Conservation (phyloP, 352 stramenopile genomes). For the Pythium periplocum region DNA sequence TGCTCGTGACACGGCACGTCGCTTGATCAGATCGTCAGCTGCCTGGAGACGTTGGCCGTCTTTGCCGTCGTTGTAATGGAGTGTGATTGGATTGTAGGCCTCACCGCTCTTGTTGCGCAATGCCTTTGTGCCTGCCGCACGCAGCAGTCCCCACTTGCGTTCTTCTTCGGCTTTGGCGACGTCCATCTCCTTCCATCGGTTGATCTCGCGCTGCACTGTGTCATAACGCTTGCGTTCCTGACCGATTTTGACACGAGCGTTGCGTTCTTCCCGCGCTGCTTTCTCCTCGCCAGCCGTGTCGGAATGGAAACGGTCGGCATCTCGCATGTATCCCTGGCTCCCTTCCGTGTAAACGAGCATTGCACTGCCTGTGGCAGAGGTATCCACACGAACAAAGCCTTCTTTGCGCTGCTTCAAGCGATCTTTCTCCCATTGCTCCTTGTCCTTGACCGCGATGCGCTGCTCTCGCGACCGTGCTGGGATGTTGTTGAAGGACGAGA, state of each 20-base stretch:
- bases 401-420: conserved; percentile 59
- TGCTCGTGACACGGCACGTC: conserved; percentile 67
- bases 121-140: conserved; percentile 70
- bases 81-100: conserved; percentile 84
- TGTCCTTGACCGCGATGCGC: conserved; percentile 63
- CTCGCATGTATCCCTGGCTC: conserved; percentile 75
- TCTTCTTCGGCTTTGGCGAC: conserved; percentile 54
- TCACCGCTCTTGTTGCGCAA: conserved; percentile 83
- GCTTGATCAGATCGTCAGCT: conserved; percentile 64
- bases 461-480: conserved; percentile 59
- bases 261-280: conserved; percentile 42
- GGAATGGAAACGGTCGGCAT: conserved; percentile 87
- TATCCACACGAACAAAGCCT: conserved; percentile 65
- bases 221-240: conserved; percentile 67
- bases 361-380: conserved; percentile 47
- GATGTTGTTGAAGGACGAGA: conserved; percentile 71
- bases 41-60: conserved; percentile 67
- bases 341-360: conserved; percentile 62
- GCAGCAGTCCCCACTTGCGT: conserved; percentile 48
- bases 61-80: conserved; percentile 84
- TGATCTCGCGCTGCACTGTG: conserved; percentile 59
- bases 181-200: conserved; percentile 86
- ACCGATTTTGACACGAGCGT: conserved; percentile 40
- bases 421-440: conserved; percentile 77
- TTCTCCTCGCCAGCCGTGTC: conserved; percentile 86